Base-by-base conservation (phyloP, 2,329 filamentous ascomycete genomes). In the Cladosporium sp. region DNA sequence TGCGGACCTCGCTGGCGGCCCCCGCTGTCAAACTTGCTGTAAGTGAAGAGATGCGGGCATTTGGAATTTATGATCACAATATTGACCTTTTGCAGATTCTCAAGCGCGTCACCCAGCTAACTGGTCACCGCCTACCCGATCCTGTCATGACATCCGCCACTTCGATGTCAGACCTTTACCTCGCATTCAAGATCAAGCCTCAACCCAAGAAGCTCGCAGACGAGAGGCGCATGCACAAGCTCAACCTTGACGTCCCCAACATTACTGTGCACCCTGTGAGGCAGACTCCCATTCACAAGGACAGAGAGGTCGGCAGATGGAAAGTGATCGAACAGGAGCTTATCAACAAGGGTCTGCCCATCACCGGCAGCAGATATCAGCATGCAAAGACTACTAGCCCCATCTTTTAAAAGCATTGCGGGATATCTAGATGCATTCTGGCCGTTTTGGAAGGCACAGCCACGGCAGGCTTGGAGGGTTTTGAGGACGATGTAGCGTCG, bases 91-190 rank as follows among this genome's bases (percentile, higher is more conserved):
- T 32, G 22, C 60, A 96, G 91, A 78, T 93, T 59, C 74, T 84
- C 63, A 95, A 95, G 73, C 85, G 89, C 54, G 74, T 90, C 56
- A 82, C 86, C 68, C 87, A 93, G 68, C 77, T 95, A 55, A 91
- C 86, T n/a, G 88, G 89, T 56, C 81, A 84, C 56, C 80, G 82
- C 54, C 76, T 95, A 59, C 77, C 86, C 13, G 92, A 96, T 70
- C 75, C 81, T 43, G 78, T 80, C 59, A 78, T 95, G 18, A 62
- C 67, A 41, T 58, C 61, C 13, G 56, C 66, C 50, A 59, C 58
- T 22, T 72, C 68, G 9, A 63, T 74, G 13, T 63, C 60, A 22
- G 66, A 69, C 42, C 61, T 76, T 11, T 71, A 70, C 55, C 56
- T 63, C 19, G 59, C 65, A 28, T 63, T 74, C 52, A 64, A 64